These are phyloP conservation scores for Leersia perrieri DNA, from an alignment of 176 grass and related monocot species.

Conservation along the genomic window DNA sequence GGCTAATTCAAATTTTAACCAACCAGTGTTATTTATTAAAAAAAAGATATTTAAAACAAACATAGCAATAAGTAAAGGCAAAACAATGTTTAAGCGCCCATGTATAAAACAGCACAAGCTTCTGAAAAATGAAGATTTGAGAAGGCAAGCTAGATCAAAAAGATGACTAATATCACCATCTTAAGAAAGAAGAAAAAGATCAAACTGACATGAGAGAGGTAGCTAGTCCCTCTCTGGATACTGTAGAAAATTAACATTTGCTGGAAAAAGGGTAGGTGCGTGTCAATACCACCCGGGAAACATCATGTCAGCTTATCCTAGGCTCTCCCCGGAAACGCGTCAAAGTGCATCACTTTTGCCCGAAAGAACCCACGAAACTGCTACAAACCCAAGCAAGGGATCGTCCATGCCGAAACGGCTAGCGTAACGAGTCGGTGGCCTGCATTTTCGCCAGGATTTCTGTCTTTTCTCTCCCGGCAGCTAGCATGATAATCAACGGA, in stretches of 20 bases:
- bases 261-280: background rate
- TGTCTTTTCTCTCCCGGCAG: background rate
- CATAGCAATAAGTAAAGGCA: too few relatives aligned
- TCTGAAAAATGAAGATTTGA: too few relatives aligned
- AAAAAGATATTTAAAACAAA: too few relatives aligned
- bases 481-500: background rate
- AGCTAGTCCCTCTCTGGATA: background rate
- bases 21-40: too few relatives aligned
- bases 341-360: background rate
- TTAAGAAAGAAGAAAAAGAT: background rate
- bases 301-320: background rate
- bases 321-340: background rate
- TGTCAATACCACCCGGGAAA: background rate
- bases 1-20: too few relatives aligned
- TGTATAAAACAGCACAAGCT: too few relatives aligned
- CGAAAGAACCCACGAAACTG: background rate
- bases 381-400: background rate
- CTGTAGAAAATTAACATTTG: background rate
- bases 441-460: background rate
- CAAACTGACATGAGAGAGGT: background rate
- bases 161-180: too few relatives aligned
- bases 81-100: too few relatives aligned
- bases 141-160: too few relatives aligned
- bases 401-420: background rate
- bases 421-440: too few relatives aligned